These are phyloP conservation scores for Penicillium manginii DNA, from an alignment of 495 filamentous ascomycete species.

Conservation along the genomic window DNA sequence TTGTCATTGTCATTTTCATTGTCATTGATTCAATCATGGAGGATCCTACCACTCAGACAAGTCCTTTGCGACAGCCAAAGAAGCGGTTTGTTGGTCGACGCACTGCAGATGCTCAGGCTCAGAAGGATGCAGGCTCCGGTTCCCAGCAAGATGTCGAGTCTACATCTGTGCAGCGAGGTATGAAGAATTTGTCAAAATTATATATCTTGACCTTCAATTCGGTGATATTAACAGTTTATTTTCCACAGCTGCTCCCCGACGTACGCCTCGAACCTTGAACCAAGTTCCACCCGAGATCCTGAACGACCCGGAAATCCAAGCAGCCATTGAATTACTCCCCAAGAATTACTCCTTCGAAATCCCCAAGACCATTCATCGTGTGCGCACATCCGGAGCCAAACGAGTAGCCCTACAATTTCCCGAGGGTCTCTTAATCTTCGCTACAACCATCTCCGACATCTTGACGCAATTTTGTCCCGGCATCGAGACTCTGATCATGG, in stretches of 20 bases:
- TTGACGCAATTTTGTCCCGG: constrained; percentile 91
- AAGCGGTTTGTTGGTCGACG: constrained; percentile 80
- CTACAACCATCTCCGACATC: constrained; percentile 97
- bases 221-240: neutral
- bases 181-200: neutral
- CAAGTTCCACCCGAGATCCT: constrained; percentile 88
- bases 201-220: neutral
- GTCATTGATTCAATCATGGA: constrained; percentile 18
- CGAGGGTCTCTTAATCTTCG: constrained; percentile 92
- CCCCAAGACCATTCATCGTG: constrained; percentile 94
- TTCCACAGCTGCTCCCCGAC: constrained; percentile 61
- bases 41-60: constrained; percentile 10
- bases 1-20: neutral
- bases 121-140: constrained; percentile 32
- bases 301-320: constrained; percentile 84
- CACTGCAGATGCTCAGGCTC: constrained; percentile 58
- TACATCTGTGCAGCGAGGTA: constrained; percentile 54
- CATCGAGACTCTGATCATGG: constrained; percentile 94
- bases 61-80: constrained; percentile 58
- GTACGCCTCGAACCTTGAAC: constrained; percentile 77
- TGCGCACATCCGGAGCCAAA: constrained; percentile 75
- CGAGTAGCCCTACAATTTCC: constrained; percentile 93
- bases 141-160: constrained; percentile 61
- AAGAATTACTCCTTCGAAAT: constrained; percentile 98
- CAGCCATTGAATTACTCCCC: constrained; percentile 83